phyloP scores from a whole-genome alignment of 116 monocot species.

The Iris pallida region DNA sequence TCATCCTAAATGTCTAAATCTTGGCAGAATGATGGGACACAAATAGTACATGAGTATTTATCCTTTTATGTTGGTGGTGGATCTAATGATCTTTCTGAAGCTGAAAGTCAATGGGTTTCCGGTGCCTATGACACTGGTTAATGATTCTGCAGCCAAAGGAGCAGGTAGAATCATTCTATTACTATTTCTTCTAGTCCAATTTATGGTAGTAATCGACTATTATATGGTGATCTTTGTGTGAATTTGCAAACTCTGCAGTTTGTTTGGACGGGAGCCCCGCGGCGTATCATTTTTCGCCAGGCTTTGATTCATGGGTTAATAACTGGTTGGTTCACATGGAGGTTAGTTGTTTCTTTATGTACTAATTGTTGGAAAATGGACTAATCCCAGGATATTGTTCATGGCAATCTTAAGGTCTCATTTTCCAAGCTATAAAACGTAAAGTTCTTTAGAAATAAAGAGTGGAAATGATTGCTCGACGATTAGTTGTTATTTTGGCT shows the following conservation, averaged over 20 bases:
- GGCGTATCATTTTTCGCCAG: conserved; percentile 81
- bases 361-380: neutral
- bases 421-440: neutral
- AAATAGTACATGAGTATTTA: conserved; percentile 16
- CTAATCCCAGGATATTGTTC: neutral
- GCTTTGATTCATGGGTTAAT: conserved; percentile 71
- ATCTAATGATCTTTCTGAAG: conserved; percentile 15
- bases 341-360: conserved; percentile 26
- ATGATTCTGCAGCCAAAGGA: conserved; percentile 73
- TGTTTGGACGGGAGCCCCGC: conserved; percentile 92
- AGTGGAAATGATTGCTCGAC: too few species aligned
- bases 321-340: conserved; percentile 83
- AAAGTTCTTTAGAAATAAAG: too few species aligned
- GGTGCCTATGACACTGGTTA: conserved; percentile 59
- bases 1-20: too few species aligned
- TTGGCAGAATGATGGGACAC: neutral
- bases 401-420: neutral
- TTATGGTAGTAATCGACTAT: neutral
- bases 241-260: conserved; percentile 37
- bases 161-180: conserved; percentile 41
- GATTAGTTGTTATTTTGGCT: too few species aligned
- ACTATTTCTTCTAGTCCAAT: neutral
- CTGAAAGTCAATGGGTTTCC: conserved; percentile 29
- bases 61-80: conserved; percentile 18
- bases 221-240: neutral